Evolutionary conservation across 257 asterid genomes (phyloP), one percentile per base, ranked within the genome.

Genomic region (Thymus mandschuricus): DNA sequence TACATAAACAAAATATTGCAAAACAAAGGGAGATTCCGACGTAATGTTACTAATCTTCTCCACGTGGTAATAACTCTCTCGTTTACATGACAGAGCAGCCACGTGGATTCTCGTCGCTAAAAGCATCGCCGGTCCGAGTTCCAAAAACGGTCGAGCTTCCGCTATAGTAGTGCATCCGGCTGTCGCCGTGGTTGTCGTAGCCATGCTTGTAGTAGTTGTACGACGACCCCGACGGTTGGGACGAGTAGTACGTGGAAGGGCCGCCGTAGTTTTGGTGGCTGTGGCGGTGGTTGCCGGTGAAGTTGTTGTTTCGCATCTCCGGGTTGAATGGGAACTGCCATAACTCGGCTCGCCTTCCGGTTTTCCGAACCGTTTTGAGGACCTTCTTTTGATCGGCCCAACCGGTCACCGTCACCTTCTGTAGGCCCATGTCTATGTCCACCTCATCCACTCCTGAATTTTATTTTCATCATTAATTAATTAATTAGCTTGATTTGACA

Each of bases 181-280:
- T 6, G 2, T 13, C 40, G 11, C 58, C 71, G 45, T 80, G 79
- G 66, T 44, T 64, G 64, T 88, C 85, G 13, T 80, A 86, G 27
- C 96, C 97, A n/a, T 90, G 97, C 79, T 90, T 88, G 67, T 84
- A 76, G 77, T 90, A 90, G 82, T 90, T 90, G 71, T 90, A 90
- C 45, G 84, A 61, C 27, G 97, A 86, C 2, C 79, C 77, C 0
- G 93, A 57, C 1, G 88, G 83, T 9, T 74, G 83, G 35, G 88
- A 62, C 12, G 81, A 10, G 58, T 72, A 78, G 70, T 45, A 69
- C 1, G 81, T 60, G 4, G 86, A 72, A 13, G 88, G 85, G 15
- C 89, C 90, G 51, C 82, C 82, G 57, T 78, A 72, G 11, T 71
- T 62, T 12, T 15, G 64, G 55, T 52, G 29, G 43, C 79, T 82